A percentile compares a stretch with the other conserved stretches of the same genome.
Evolutionary conservation across 176 grass and related monocot species (phyloP).

Genomic region (Raddia distichophylla): DNA sequence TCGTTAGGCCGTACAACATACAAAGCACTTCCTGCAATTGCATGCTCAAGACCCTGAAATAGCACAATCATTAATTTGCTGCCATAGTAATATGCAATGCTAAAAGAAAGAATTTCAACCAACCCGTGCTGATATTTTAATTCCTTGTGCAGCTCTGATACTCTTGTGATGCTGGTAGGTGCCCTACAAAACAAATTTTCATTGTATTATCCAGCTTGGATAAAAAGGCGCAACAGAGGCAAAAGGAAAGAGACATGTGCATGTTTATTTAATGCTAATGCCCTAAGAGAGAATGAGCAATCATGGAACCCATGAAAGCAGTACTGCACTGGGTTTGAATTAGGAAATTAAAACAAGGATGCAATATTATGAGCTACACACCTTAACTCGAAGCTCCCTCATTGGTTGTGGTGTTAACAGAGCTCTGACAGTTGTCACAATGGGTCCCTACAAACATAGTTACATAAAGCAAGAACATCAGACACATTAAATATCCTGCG

Average conservation of each 20-base stretch:
- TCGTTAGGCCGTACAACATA: slow-evolving; percentile 67
- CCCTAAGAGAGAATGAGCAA: too few species aligned
- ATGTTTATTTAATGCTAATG: not conserved
- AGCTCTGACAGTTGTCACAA: slow-evolving; percentile 81
- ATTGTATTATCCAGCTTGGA: slow-evolving; percentile 31
- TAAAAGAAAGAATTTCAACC: slow-evolving; percentile 9
- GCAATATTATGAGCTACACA: slow-evolving; percentile 40
- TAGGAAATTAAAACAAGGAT: too few species aligned
- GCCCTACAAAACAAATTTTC: slow-evolving; percentile 47
- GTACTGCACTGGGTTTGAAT: too few species aligned
- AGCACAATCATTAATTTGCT: slow-evolving; percentile 20
- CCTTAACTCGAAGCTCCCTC: slow-evolving; percentile 96
- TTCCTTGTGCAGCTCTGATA: slow-evolving; percentile 89
- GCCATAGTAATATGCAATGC: slow-evolving; percentile 15
- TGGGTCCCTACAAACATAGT: slow-evolving; percentile 63
- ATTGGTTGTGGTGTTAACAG: slow-evolving; percentile 90
- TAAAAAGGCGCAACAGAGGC: not conserved
- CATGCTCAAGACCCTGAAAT: slow-evolving; percentile 85
- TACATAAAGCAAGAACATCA: not conserved
- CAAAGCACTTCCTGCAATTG: slow-evolving; percentile 85
- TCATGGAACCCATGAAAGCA: too few species aligned
- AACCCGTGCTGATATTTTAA: slow-evolving; percentile 95
- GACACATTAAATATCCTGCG: slow-evolving; percentile 18
- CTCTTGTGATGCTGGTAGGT: slow-evolving; percentile 84
- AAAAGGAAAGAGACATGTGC: not conserved